Base-by-base conservation (phyloP, 2,329 filamentous ascomycete species). In the Zymoseptoria brevis region DNA sequence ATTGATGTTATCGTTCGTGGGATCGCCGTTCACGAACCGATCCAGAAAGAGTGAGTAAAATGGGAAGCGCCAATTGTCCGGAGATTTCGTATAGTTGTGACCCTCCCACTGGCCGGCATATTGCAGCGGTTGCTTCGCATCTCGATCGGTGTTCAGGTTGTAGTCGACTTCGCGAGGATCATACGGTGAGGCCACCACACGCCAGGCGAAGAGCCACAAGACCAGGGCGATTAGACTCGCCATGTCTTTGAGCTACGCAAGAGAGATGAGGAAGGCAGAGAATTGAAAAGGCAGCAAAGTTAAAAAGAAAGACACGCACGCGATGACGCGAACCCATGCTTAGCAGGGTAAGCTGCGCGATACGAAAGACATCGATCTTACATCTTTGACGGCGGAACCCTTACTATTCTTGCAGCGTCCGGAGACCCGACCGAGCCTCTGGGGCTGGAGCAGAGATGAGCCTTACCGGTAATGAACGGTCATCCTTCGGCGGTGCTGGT, bases 1-100 rank as follows among this genome's bases (percentile, higher is more conserved):
- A 69, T 87, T 86, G 30, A 53, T 57, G 67, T 87, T 83, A 67
- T 87, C 83, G 67, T 87, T 87, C 1, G 75, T 76, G 5, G 84
- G 83, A 64, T 87, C 80, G n/a, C 83, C 83, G 65, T 87, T 86
- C 50, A 84, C 82, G 66, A 81, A 87, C 59, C 82, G 76, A 67
- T 87, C 84, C 11, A 86, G 72, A 66, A 85, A 85, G 45, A 86
- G 69, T 1, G 81, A 83, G 66, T 86, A 86, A 66, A 84, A 80
- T 0, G 83, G 83, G 61, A 86, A 79, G 30, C 84, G 77, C 83
- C 83, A 86, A 62, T 81, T 85, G 0, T 73, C 67, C 1, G 83
- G 83, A 4, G 82, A 85, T 0, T 75, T 72, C 24, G 73, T 69
- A 62, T 81, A 86, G 5, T 68, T 69, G 65, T 84, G 80, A 58